Percentiles rank a stretch among this genome's conserved stretches.
These are phyloP conservation scores for Podaxis mareebaensis DNA, from an alignment of 768 basidiomycete genomes.

Conservation along the genomic window DNA sequence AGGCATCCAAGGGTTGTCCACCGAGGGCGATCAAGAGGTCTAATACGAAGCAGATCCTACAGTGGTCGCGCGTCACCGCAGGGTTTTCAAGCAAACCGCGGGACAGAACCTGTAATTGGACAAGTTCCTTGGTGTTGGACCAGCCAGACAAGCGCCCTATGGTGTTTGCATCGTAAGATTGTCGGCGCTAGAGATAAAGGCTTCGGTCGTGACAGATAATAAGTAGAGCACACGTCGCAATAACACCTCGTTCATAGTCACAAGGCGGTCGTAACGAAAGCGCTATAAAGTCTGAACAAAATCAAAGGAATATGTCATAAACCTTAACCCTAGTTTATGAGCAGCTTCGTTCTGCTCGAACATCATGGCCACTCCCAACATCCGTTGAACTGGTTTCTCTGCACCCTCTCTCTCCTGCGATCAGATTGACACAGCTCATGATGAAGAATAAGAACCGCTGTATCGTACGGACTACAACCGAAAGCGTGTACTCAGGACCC, in stretches of 20 bases:
- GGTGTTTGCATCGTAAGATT: not conserved
- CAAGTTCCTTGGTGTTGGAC: not conserved
- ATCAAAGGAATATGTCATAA: not conserved
- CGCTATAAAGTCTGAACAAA: not conserved
- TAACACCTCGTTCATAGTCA: constrained; percentile 2
- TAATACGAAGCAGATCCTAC: not conserved
- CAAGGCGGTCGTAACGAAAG: not conserved
- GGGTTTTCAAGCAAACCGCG: not conserved
- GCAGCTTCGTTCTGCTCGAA: constrained; percentile 5
- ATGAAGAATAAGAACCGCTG: not conserved
- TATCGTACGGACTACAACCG: not conserved
- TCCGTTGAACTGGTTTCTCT: not conserved
- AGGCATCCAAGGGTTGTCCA: not conserved
- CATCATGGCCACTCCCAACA: not conserved
- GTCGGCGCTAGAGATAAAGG: not conserved
- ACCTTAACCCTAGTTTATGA: constrained; percentile 16
- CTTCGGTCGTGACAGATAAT: not conserved
- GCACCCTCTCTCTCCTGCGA: not conserved
- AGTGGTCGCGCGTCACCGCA: not conserved
- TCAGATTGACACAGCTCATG: not conserved
- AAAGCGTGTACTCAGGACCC: not conserved
- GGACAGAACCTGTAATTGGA: not conserved
- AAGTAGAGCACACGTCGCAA: not conserved
- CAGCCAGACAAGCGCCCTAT: not conserved
- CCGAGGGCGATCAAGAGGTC: not conserved